These are phyloP conservation scores for Hygrophorus pudorinus DNA, from an alignment of 768 basidiomycete species.

Conservation along the genomic window DNA sequence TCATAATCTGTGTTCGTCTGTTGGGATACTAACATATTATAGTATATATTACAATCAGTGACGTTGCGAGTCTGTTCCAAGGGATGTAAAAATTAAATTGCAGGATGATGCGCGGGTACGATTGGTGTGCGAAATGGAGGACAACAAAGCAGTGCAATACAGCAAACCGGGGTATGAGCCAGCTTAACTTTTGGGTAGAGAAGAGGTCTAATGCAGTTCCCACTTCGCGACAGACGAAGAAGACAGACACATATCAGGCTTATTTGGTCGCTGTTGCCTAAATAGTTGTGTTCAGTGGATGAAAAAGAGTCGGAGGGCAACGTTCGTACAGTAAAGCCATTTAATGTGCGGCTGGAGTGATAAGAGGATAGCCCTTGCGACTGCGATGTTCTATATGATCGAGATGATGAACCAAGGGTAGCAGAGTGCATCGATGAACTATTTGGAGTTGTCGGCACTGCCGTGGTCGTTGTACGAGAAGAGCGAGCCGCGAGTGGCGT, in stretches of 20 bases:
- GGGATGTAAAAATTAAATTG: slow-evolving; percentile 17
- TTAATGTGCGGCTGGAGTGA: slow-evolving; percentile 67
- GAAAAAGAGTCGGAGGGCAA: slow-evolving; percentile 7
- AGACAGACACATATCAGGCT: slow-evolving; percentile 10
- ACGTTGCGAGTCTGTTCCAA: not conserved
- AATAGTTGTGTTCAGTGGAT: not conserved
- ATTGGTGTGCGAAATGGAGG: slow-evolving; percentile 25
- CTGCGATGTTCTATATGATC: slow-evolving; percentile 62
- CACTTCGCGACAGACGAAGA: slow-evolving; percentile 3
- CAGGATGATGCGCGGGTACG: slow-evolving; percentile 21
- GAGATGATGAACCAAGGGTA: slow-evolving; percentile 48
- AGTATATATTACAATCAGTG: not conserved
- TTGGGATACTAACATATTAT: not conserved
- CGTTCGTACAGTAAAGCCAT: slow-evolving; percentile 55
- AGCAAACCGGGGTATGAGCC: slow-evolving; percentile 30
- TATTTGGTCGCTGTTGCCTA: slow-evolving; percentile 35
- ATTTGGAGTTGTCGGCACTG: slow-evolving; percentile 50
- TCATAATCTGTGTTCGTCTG: too few species aligned
- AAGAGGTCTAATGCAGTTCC: slow-evolving; percentile 12
- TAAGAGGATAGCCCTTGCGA: slow-evolving; percentile 62
- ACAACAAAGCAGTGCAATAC: slow-evolving; percentile 27
- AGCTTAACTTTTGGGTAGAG: slow-evolving; percentile 21
- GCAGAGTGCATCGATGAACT: slow-evolving; percentile 40
- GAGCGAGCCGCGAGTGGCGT: slow-evolving; percentile 78
- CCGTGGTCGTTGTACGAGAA: slow-evolving; percentile 43